These are phyloP conservation scores for Fraxinus albicans DNA, from an alignment of 305 asterid species.

Conservation along the genomic window DNA sequence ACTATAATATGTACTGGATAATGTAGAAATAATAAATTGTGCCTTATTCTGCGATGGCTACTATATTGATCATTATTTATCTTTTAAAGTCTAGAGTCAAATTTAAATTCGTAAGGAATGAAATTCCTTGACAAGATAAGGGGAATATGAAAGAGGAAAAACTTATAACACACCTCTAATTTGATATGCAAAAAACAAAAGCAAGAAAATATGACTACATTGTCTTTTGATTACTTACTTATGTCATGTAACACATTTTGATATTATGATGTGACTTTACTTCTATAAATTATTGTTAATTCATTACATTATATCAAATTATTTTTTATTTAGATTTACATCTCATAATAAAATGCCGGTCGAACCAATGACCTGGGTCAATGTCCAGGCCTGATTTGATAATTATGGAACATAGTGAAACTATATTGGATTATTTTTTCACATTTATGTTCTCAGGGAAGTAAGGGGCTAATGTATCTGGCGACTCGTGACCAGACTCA, in stretches of 20 bases:
- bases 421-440: constrained; percentile 18
- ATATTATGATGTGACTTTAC: not conserved
- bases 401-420: not conserved
- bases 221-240: not conserved
- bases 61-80: not conserved
- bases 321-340: not conserved
- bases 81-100: not conserved
- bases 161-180: not conserved
- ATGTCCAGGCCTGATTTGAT: not conserved
- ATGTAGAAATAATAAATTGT: not conserved
- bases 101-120: not conserved
- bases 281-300: not conserved
- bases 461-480: constrained; percentile 21
- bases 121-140: not conserved
- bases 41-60: not conserved
- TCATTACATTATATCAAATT: not conserved
- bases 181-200: not conserved
- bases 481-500: constrained; percentile 51
- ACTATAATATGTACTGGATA: not conserved
- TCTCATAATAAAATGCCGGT: not conserved
- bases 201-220: not conserved
- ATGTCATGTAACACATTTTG: not conserved
- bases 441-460: constrained; percentile 14
- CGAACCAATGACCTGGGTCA: not conserved
- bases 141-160: not conserved